Evolutionary conservation across 2,329 filamentous ascomycete genomes (phyloP).

Genomic region (Capronia americana): DNA sequence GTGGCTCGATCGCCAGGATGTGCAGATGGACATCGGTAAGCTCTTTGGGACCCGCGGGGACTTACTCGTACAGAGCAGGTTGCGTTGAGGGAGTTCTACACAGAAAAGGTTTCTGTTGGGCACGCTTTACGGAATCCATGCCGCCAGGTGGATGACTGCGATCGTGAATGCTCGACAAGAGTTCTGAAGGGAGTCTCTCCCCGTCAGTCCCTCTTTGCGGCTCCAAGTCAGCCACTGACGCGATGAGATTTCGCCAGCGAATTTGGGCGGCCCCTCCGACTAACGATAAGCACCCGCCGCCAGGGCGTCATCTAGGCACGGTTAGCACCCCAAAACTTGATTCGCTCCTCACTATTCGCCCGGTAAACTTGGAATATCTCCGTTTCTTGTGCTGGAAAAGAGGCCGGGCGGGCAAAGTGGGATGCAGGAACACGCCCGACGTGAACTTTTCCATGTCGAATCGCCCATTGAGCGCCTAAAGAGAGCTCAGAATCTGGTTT

Average conservation of each 20-base stretch:
- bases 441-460: constrained; percentile 9
- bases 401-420: constrained; percentile 7
- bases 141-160: neutral
- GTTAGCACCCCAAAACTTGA: constrained; percentile 9
- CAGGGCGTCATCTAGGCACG: constrained; percentile 13
- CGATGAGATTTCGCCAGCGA: neutral
- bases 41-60: neutral
- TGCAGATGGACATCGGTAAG: neutral
- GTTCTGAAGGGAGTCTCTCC: neutral
- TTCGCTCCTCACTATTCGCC: constrained; percentile 22
- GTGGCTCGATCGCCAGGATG: neutral
- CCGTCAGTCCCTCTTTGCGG: neutral
- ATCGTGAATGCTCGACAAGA: neutral
- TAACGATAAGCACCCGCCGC: constrained; percentile 20
- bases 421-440: constrained; percentile 31
- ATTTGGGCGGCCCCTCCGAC: neutral
- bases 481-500: neutral
- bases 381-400: neutral
- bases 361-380: constrained; percentile 9
- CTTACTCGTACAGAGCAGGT: neutral
- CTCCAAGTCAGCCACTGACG: constrained; percentile 17
- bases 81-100: neutral
- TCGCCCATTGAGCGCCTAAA: neutral
- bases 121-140: neutral
- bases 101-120: neutral